Percentiles rank a stretch among this genome's conserved stretches.
These are phyloP conservation scores for Teratosphaeria gauchensis DNA, from an alignment of 2,329 filamentous ascomycete genomes.

Conservation along the genomic window DNA sequence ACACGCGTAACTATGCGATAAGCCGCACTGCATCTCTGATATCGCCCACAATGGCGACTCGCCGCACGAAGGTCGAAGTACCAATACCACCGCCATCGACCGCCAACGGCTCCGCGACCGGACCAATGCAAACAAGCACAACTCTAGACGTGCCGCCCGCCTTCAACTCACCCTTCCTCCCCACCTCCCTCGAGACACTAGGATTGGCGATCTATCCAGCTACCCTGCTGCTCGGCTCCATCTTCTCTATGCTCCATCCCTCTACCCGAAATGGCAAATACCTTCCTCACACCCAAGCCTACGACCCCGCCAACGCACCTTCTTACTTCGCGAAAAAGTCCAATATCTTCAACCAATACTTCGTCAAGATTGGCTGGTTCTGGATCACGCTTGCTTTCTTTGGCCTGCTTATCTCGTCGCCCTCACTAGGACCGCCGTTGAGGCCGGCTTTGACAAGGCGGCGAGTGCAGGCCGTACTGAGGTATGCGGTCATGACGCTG, in stretches of 20 bases:
- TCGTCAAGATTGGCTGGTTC: constrained; percentile 91
- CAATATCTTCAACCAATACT: constrained; percentile 85
- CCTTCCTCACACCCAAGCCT: constrained; percentile 52
- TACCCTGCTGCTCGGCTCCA: constrained; percentile 68
- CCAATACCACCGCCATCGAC: constrained; percentile 11
- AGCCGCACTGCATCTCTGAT: not conserved
- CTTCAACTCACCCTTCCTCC: constrained; percentile 49
- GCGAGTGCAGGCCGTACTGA: constrained; percentile 49
- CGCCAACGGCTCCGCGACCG: constrained; percentile 1
- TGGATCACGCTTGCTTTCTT: constrained; percentile 75
- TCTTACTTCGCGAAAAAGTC: constrained; percentile 90
- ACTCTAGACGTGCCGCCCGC: constrained; percentile 4
- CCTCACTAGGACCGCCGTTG: constrained; percentile 40
- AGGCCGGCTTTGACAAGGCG: constrained; percentile 33
- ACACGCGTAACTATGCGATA: not conserved
- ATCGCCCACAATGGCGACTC: constrained; percentile 7
- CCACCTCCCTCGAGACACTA: constrained; percentile 57
- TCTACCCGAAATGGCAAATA: constrained; percentile 58
- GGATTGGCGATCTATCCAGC: constrained; percentile 63
- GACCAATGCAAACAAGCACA: constrained; percentile 1
- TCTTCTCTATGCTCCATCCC: constrained; percentile 72
- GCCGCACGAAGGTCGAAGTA: constrained; percentile 13
- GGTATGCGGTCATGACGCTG: constrained; percentile 63
- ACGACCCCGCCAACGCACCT: constrained; percentile 50
- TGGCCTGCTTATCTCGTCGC: constrained; percentile 60